These are phyloP conservation scores for Hypsizygus marmoreus DNA, from an alignment of 768 basidiomycete genomes.

Conservation along the genomic window DNA sequence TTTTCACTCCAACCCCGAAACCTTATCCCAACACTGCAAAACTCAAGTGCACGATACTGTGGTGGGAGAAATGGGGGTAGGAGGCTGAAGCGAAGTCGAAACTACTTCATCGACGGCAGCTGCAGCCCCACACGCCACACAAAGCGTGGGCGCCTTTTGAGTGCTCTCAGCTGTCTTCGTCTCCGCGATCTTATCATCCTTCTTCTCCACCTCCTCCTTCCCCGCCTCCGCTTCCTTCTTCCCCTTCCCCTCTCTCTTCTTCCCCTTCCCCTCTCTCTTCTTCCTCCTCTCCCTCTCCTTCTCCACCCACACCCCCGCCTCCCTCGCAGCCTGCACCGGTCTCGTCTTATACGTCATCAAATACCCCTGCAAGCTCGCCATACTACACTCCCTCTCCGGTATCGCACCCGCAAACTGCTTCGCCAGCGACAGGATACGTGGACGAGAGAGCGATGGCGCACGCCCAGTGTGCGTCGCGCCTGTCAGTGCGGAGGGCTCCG, in stretches of 20 bases:
- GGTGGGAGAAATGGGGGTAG: too few species aligned
- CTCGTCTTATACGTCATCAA: slow-evolving; percentile 63
- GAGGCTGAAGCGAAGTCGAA: too few species aligned
- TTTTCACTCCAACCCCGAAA: too few species aligned
- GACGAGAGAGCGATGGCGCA: slow-evolving; percentile 34
- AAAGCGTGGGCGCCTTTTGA: too few species aligned
- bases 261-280: slow-evolving; percentile 24
- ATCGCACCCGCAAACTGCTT: slow-evolving; percentile 49
- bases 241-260: slow-evolving; percentile 28
- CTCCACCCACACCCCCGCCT: slow-evolving; percentile 44
- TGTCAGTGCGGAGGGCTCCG: slow-evolving; percentile 11
- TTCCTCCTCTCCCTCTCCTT: slow-evolving; percentile 29
- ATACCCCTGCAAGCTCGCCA: slow-evolving; percentile 43
- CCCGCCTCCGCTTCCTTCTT: slow-evolving; percentile 26
- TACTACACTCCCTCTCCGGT: slow-evolving; percentile 36
- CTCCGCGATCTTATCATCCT: too few species aligned
- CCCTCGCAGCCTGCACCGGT: slow-evolving; percentile 49
- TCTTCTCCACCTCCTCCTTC: slow-evolving; percentile 8
- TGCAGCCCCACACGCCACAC: too few species aligned
- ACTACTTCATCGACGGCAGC: too few species aligned
- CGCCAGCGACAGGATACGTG: slow-evolving; percentile 42
- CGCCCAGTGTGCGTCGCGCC: slow-evolving; percentile 27
- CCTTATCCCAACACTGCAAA: too few species aligned
- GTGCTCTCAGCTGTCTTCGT: too few species aligned
- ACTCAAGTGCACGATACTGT: too few species aligned